phyloP scores from a whole-genome alignment of 164 flowering plant genomes.

The Aristolochia californica region DNA sequence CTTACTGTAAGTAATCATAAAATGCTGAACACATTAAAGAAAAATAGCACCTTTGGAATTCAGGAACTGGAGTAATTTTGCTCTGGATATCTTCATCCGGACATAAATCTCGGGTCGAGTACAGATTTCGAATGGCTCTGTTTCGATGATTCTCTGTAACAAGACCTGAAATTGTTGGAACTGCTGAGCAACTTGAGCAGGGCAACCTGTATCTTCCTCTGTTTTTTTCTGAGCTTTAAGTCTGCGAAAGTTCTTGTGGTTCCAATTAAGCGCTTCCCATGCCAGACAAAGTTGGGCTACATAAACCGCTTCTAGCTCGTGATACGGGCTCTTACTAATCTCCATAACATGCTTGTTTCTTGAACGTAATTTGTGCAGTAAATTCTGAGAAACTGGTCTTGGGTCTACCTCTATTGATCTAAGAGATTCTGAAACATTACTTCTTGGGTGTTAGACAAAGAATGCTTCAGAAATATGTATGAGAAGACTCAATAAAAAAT shows the following conservation, averaged over 20 bases:
- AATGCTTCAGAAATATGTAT: no score
- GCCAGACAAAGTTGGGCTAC: slow-evolving; percentile 88
- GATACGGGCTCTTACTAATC: slow-evolving; percentile 43
- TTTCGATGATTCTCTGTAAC: slow-evolving; percentile 70
- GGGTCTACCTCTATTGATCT: slow-evolving; percentile 47
- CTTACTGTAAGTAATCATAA: no score
- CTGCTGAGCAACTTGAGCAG: slow-evolving; percentile 61
- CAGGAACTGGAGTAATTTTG: slow-evolving; percentile 91
- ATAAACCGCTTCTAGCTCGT: slow-evolving; percentile 77
- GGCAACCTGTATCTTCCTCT: slow-evolving; percentile 58
- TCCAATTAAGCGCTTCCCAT: slow-evolving; percentile 97
- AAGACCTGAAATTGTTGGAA: slow-evolving; percentile 90
- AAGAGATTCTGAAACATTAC: slow-evolving; percentile 60
- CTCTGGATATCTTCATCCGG: slow-evolving; percentile 56
- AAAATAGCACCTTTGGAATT: slow-evolving; percentile 46
- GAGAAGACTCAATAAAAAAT: background rate
- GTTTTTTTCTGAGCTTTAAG: slow-evolving; percentile 30
- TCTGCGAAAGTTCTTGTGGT: slow-evolving; percentile 57
- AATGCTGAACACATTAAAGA: no score
- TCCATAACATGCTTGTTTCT: slow-evolving; percentile 23
- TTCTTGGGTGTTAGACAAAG: no score
- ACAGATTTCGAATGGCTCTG: slow-evolving; percentile 86
- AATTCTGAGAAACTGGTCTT: slow-evolving; percentile 67
- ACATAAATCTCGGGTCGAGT: slow-evolving; percentile 78
- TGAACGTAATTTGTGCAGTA: slow-evolving; percentile 42